Conservation (phyloP, 75 land plant species). For the Pseudotsuga menziesii region DNA sequence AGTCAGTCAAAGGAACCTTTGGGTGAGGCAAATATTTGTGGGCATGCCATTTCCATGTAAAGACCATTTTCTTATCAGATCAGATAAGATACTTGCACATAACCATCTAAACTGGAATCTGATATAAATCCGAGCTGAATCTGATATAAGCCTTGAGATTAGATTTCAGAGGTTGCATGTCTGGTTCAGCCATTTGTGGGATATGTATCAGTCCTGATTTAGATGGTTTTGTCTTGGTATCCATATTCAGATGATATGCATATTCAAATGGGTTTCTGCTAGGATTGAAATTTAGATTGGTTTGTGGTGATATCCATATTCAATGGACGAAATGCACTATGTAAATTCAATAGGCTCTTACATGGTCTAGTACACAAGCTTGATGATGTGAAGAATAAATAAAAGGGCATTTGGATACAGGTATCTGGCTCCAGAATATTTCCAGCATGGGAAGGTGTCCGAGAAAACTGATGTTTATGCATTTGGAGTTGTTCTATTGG, state of each 20-base stretch:
- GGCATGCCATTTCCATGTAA: background rate
- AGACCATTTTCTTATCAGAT: background rate
- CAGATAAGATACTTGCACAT: background rate
- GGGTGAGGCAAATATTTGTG: slow-evolving; percentile 44
- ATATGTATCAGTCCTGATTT: background rate
- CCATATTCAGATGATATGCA: background rate
- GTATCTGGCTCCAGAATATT: slow-evolving; percentile 91
- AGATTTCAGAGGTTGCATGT: too few relatives aligned
- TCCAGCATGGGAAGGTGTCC: slow-evolving; percentile 83
- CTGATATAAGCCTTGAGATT: background rate
- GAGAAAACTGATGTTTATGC: slow-evolving; percentile 90
- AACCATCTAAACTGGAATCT: background rate
- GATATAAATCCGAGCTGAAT: background rate
- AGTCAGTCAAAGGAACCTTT: slow-evolving; percentile 84
- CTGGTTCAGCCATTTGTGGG: background rate
- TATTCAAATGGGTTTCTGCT: background rate
- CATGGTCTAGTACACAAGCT: background rate
- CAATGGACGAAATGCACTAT: background rate
- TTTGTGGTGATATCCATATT: background rate
- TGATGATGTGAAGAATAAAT: too few relatives aligned
- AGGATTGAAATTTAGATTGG: background rate
- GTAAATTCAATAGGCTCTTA: background rate
- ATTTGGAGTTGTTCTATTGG: slow-evolving; percentile 82
- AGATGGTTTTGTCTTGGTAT: background rate
- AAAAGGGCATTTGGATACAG: slow-evolving; percentile 24